Percentiles rank a stretch among this genome's conserved stretches.
phyloP scores from a whole-genome alignment of 495 filamentous ascomycete species.

The Hypomontagnella submonticulosa region DNA sequence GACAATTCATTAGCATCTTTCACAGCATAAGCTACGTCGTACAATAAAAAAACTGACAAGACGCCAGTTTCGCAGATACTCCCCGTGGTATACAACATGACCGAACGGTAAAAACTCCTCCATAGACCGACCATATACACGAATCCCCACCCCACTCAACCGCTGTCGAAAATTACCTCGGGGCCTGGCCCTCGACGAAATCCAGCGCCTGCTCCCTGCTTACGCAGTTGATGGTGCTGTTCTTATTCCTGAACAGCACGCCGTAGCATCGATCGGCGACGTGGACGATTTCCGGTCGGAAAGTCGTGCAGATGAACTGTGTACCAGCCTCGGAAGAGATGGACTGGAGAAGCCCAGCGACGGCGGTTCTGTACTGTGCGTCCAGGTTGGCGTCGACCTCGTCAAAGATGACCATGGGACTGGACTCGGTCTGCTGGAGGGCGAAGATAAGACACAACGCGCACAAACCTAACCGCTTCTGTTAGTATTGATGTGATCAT shows the following conservation, averaged over 20 bases:
- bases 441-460: constrained; percentile 96
- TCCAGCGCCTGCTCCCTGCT: constrained; percentile 85
- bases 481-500: constrained; percentile 44
- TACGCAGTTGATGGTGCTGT: constrained; percentile 89
- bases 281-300: constrained; percentile 94
- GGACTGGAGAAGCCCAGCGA: constrained; percentile 84
- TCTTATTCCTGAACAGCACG: constrained; percentile 93
- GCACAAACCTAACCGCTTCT: constrained; percentile 73
- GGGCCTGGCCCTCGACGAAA: constrained; percentile 84
- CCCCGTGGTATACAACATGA: constrained; percentile 35
- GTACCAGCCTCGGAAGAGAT: constrained; percentile 70
- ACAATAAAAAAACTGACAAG: constrained; percentile 4
- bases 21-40: constrained; percentile 19
- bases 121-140: constrained; percentile 23
- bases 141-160: background rate
- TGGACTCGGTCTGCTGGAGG: constrained; percentile 97
- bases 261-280: constrained; percentile 99
- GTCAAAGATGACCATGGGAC: constrained; percentile 98
- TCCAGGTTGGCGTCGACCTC: constrained; percentile 99
- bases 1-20: constrained; percentile 29
- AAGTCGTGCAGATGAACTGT: constrained; percentile 91
- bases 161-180: constrained; percentile 37
- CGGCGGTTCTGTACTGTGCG: constrained; percentile 94
- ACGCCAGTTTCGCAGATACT: background rate
- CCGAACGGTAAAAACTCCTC: constrained; percentile 22